These are phyloP conservation scores for Nidularia pulvinata DNA, from an alignment of 768 basidiomycete species.

Conservation along the genomic window DNA sequence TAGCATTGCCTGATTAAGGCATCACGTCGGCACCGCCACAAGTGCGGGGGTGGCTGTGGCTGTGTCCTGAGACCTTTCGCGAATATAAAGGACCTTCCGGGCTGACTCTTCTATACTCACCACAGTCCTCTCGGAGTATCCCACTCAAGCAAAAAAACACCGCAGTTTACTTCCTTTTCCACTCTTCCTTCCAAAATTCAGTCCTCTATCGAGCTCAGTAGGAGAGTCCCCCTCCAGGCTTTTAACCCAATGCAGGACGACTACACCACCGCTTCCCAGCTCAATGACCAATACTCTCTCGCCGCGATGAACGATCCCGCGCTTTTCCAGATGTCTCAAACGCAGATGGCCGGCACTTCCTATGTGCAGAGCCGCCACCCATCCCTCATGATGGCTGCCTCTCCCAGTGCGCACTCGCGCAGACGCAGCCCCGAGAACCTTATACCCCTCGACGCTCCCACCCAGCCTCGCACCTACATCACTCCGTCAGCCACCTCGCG, in stretches of 20 bases:
- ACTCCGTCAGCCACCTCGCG: constrained; percentile 75
- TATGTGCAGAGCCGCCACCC: neutral
- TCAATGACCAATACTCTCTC: constrained; percentile 13
- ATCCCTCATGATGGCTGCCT: neutral
- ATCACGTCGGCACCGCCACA: too few species aligned
- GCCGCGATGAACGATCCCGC: constrained; percentile 8
- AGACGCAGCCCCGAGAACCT: constrained; percentile 51
- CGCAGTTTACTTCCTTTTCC: neutral
- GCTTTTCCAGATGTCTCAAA: constrained; percentile 8
- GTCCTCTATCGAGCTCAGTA: neutral
- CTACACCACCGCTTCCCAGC: constrained; percentile 9
- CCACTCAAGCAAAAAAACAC: too few species aligned
- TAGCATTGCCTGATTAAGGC: too few species aligned
- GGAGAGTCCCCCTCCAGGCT: neutral
- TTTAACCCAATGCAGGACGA: constrained; percentile 17
- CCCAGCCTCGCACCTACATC: constrained; percentile 74
- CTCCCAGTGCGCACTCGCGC: neutral
- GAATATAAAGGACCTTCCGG: too few species aligned
- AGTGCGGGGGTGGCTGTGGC: too few species aligned
- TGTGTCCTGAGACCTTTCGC: too few species aligned
- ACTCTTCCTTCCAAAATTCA: neutral
- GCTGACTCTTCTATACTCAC: too few species aligned
- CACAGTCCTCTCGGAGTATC: too few species aligned
- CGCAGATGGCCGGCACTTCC: constrained; percentile 4
- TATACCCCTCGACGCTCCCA: constrained; percentile 76